Base-by-base conservation (phyloP, 2,329 filamentous ascomycete species). In the Botryotinia globosa region DNA sequence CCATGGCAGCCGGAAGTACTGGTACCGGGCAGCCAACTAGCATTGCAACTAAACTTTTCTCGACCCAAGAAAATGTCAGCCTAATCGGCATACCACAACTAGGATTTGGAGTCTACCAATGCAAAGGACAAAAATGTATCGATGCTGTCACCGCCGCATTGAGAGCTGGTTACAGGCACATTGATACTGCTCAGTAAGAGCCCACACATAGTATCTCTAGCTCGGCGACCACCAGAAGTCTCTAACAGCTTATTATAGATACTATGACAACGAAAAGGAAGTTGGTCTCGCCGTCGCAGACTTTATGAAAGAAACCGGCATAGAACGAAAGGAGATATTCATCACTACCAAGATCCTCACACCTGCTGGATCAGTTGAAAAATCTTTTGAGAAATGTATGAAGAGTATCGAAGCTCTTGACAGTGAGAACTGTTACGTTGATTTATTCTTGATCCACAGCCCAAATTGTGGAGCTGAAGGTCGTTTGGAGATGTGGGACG, bases 381-480 rank as follows among this genome's bases (percentile, higher is more conserved):
- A 44, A 20, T 71, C 72, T 29, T 62, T 62, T 67, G 39, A 54
- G 44, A 63, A 73, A 32, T 66, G 65, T 20, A 42, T 75, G 9
- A 42, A 73, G 1, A 75, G 73, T 63, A 59, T 74, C 16, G 29
- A 72, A 32, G 73, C 72, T 32, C 73, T 75, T 34, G 71, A 69
- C 16, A n/a, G 70, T 14, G 25, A 18, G 37, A 58, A 73, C 45
- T 62, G 69, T 62, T 74, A 74, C 48, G 74, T 74, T 8, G 76
- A 77, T 51, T 70, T 74, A 8, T 73, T 73, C 54, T 45, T 73
- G 68, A 71, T 73, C 9, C 72, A 73, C 45, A 56, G 45, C 10
- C 48, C 48, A n/a, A 66, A 37, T 22, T 51, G 37, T 62, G 62
- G 68, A 42, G 48, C 72, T 42, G 54, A 34, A 10, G 12, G 45